Percentiles rank a stretch among this genome's conserved stretches.
These are phyloP conservation scores for Dipodascus albidus DNA, from an alignment of 805 yeast genomes.

Conservation along the genomic window DNA sequence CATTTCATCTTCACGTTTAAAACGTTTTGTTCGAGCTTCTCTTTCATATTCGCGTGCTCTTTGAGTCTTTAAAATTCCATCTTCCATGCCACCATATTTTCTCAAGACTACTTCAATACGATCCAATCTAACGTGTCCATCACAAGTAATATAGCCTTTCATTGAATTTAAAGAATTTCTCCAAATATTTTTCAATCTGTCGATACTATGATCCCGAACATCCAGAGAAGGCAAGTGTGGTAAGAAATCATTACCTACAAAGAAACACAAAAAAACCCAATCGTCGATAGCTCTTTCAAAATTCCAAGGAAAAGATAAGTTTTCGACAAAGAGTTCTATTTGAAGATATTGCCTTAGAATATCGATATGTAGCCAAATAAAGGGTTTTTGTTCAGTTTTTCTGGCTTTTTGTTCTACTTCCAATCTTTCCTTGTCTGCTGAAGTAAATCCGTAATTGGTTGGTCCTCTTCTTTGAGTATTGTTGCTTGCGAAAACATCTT, in stretches of 20 bases:
- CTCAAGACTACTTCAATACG: conserved; percentile 64
- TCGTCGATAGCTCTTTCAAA: conserved; percentile 94
- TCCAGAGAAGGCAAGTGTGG: conserved; percentile 94
- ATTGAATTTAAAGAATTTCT: conserved; percentile 54
- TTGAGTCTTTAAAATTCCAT: conserved; percentile 58
- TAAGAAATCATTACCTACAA: conserved; percentile 95
- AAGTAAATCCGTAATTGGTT: conserved; percentile 47
- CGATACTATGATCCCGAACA: conserved; percentile 91
- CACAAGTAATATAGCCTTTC: conserved; percentile 77
- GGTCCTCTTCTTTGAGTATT: conserved; percentile 22
- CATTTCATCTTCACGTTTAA: conserved; percentile 35
- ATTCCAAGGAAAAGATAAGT: conserved; percentile 65
- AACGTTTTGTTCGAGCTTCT: conserved; percentile 51
- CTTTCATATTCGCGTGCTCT: conserved; percentile 61
- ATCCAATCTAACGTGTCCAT: conserved; percentile 67
- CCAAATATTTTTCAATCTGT: conserved; percentile 73
- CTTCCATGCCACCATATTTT: conserved; percentile 62
- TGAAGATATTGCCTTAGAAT: conserved; percentile 80
- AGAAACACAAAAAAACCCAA: conserved; percentile 98
- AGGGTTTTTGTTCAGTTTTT: conserved; percentile 52
- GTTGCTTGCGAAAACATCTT: conserved; percentile 88
- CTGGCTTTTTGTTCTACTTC: conserved; percentile 27
- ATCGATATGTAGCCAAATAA: conserved; percentile 85
- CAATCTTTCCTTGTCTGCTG: conserved; percentile 38
- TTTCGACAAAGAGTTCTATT: conserved; percentile 64